These are phyloP conservation scores for Paratinospora sagittata DNA, from an alignment of 164 flowering plant species.

Conservation along the genomic window DNA sequence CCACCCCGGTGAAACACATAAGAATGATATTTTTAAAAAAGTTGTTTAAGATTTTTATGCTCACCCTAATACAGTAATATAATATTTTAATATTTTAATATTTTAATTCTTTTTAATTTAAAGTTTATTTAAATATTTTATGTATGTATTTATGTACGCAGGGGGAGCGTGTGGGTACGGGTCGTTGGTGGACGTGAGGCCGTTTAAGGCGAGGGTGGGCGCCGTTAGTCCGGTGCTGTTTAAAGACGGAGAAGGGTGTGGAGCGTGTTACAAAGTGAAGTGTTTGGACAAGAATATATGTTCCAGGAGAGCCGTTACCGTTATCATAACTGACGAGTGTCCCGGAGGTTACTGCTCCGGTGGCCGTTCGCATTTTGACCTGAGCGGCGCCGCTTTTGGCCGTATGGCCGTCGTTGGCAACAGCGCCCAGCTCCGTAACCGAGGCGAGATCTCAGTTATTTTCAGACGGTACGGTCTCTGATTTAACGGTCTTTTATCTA, in stretches of 20 bases:
- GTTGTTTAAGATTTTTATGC: no score
- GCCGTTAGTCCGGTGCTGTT: slow-evolving; percentile 87
- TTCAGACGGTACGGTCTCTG: slow-evolving; percentile 48
- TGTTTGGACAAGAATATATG: slow-evolving; percentile 71
- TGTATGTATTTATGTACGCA: slow-evolving; percentile 13
- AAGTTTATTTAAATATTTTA: not conserved
- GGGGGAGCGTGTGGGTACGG: slow-evolving; percentile 99
- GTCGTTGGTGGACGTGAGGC: slow-evolving; percentile 78
- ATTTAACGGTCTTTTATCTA: not conserved
- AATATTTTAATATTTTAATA: no score
- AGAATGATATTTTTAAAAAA: no score
- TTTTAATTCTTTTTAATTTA: no score
- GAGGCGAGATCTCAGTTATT: slow-evolving; percentile 66
- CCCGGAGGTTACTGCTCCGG: slow-evolving; percentile 71
- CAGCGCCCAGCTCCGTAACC: slow-evolving; percentile 52
- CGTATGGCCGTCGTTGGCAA: slow-evolving; percentile 77
- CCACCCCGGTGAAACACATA: no score
- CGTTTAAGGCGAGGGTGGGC: slow-evolving; percentile 73
- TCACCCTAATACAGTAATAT: no score
- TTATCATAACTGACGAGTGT: slow-evolving; percentile 88
- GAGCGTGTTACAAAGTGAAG: slow-evolving; percentile 88
- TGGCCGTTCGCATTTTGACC: slow-evolving; percentile 74
- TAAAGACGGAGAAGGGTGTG: slow-evolving; percentile 86
- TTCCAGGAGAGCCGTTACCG: slow-evolving; percentile 75
- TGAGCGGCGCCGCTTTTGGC: slow-evolving; percentile 92